Evolutionary conservation across 176 grass and related monocot genomes (phyloP).

Genomic region (Cymbopogon citratus): DNA sequence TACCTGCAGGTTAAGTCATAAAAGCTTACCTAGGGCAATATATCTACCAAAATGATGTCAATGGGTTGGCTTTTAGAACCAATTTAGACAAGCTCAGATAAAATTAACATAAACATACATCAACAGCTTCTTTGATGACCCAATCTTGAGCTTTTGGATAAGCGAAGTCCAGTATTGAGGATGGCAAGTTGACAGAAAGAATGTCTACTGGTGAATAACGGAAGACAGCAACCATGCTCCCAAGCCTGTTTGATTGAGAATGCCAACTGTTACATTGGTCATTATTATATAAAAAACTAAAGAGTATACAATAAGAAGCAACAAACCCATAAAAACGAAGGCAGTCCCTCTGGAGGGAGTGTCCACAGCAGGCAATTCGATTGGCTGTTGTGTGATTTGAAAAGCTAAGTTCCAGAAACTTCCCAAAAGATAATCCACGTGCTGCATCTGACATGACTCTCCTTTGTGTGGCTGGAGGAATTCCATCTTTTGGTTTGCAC

Average conservation of each 20-base stretch:
- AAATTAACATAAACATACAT: slow-evolving; percentile 53
- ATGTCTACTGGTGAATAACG: slow-evolving; percentile 89
- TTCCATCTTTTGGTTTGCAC: slow-evolving; percentile 69
- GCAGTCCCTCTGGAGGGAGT: slow-evolving; percentile 96
- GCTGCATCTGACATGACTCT: slow-evolving; percentile 94
- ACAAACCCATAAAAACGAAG: slow-evolving; percentile 96
- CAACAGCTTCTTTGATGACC: slow-evolving; percentile 64
- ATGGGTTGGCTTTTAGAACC: background rate
- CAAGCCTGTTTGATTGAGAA: slow-evolving; percentile 54
- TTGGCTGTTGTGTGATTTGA: slow-evolving; percentile 91
- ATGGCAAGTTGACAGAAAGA: slow-evolving; percentile 82
- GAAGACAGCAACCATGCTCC: slow-evolving; percentile 95
- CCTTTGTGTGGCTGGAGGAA: slow-evolving; percentile 61
- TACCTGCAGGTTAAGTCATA: slow-evolving; percentile 51
- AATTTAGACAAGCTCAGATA: background rate
- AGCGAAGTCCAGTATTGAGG: slow-evolving; percentile 70
- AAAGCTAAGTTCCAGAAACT: slow-evolving; percentile 98
- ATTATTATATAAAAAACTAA: slow-evolving; percentile 7
- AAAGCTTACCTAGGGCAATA: slow-evolving; percentile 9
- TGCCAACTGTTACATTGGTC: slow-evolving; percentile 19
- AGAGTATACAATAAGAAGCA: background rate
- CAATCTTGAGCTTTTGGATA: slow-evolving; percentile 51
- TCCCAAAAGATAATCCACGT: slow-evolving; percentile 92
- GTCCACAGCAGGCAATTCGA: slow-evolving; percentile 85
- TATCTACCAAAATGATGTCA: slow-evolving; percentile 24